Percentiles rank a stretch among this genome's conserved stretches.
phyloP scores from a whole-genome alignment of 2,329 filamentous ascomycete species.

The Atkinsonella texensis region DNA sequence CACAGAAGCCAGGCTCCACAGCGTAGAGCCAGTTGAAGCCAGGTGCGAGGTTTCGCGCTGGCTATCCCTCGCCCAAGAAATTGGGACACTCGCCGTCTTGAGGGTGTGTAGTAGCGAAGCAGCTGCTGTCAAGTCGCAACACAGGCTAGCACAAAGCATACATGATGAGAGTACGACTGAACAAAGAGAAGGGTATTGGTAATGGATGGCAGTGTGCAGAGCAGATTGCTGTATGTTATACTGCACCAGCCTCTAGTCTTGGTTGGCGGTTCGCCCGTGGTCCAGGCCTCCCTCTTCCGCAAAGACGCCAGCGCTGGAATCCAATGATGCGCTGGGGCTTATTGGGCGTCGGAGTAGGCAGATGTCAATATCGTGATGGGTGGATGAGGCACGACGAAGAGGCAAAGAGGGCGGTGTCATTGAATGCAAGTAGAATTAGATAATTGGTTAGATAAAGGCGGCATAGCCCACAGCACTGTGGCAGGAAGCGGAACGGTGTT shows the following conservation, averaged over 20 bases:
- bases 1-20: conserved; percentile 10
- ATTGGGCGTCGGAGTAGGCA: not conserved
- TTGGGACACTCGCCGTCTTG: too few relatives aligned
- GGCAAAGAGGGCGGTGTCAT: not conserved
- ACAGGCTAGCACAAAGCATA: not conserved
- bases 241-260: not conserved
- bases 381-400: not conserved
- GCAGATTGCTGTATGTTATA: not conserved
- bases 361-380: not conserved
- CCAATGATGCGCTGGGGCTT: too few relatives aligned
- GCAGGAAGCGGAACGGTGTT: not conserved
- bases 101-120: too few relatives aligned
- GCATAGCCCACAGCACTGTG: conserved; percentile 1
- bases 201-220: not conserved
- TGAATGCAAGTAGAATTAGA: conserved; percentile 1
- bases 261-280: not conserved
- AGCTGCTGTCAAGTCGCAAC: not conserved
- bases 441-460: conserved; percentile 3
- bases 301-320: too few relatives aligned
- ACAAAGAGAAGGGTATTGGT: not conserved
- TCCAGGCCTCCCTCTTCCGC: not conserved
- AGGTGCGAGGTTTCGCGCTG: not conserved
- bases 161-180: not conserved
- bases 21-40: not conserved
- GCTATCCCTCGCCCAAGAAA: not conserved